Percentiles rank a stretch among this genome's conserved stretches.
Conservation (phyloP, 2,329 filamentous ascomycete genomes). For the Exserohilum rostratum region DNA sequence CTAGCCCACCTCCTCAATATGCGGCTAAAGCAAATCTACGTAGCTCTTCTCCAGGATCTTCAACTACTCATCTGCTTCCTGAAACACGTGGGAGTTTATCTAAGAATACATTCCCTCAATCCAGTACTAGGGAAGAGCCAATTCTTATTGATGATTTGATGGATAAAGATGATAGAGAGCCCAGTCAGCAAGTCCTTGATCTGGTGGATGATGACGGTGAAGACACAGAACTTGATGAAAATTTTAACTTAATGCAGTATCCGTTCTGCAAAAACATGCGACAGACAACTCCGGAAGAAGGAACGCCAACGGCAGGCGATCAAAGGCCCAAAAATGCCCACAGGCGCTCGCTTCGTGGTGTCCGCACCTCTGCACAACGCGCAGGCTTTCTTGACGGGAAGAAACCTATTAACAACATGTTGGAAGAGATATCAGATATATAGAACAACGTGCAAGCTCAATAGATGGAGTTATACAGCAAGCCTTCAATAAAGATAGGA, state of each 20-base stretch:
- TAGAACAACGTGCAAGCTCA: background rate
- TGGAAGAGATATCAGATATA: background rate
- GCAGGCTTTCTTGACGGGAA: background rate
- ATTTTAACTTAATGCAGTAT: background rate
- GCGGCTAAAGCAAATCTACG: too few relatives aligned
- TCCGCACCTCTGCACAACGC: background rate
- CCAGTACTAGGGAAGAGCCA: too few relatives aligned
- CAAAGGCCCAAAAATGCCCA: background rate
- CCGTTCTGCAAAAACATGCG: background rate
- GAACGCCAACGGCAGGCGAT: background rate
- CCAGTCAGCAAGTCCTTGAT: too few relatives aligned
- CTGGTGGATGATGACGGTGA: too few relatives aligned
- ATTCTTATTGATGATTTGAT: too few relatives aligned
- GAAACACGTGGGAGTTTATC: too few relatives aligned
- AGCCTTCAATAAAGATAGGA: background rate
- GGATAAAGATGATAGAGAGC: too few relatives aligned
- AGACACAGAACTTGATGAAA: background rate
- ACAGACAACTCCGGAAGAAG: background rate
- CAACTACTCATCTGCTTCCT: too few relatives aligned
- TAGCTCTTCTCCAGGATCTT: too few relatives aligned
- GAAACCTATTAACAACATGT: background rate
- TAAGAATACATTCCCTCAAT: too few relatives aligned
- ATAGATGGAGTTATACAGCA: background rate
- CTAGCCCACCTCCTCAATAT: too few relatives aligned
- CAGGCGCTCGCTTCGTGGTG: background rate